A percentile compares a stretch with the other conserved stretches of the same genome.
Conservation (phyloP, 805 yeast species). For the Candida morakotiae region DNA sequence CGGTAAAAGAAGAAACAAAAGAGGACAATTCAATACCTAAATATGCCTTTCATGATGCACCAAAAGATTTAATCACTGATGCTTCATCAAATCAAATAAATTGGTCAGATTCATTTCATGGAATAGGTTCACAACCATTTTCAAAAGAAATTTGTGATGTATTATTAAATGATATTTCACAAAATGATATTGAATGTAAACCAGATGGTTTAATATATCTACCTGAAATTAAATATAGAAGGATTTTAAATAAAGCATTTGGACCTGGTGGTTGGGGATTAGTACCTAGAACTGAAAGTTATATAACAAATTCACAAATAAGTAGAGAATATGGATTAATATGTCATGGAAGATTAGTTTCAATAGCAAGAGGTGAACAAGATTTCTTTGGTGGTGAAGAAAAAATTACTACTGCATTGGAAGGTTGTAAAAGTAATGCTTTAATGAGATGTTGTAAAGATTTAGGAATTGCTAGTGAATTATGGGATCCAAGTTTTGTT, state of each 20-base stretch:
- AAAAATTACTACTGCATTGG: slow-evolving; percentile 92
- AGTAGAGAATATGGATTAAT: slow-evolving; percentile 89
- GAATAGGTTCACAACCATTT: slow-evolving; percentile 80
- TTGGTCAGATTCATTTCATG: slow-evolving; percentile 87
- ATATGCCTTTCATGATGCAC: slow-evolving; percentile 7
- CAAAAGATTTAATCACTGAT: slow-evolving; percentile 2
- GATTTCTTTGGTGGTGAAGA: slow-evolving; percentile 77
- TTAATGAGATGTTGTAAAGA: slow-evolving; percentile 98
- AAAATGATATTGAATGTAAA: slow-evolving; percentile 82
- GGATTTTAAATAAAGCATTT: slow-evolving; percentile 84
- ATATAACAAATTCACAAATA: slow-evolving; percentile 66
- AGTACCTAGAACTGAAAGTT: slow-evolving; percentile 86
- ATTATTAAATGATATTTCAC: slow-evolving; percentile 59
- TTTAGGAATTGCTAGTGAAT: slow-evolving; percentile 91
- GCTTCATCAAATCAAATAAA: slow-evolving; percentile 31
- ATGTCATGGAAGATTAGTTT: slow-evolving; percentile 82
- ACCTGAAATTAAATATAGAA: slow-evolving; percentile 93
- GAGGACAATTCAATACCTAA: not conserved
- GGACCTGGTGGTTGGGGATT: slow-evolving; percentile 99
- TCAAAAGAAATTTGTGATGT: slow-evolving; percentile 53
- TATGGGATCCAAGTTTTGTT: slow-evolving; percentile 95
- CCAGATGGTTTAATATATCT: slow-evolving; percentile 91
- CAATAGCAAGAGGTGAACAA: slow-evolving; percentile 94
- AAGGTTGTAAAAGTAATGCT: slow-evolving; percentile 95
- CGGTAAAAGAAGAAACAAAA: slow-evolving; percentile 1